Percentiles rank a stretch among this genome's conserved stretches.
phyloP scores from a whole-genome alignment of 306 rosid genomes.

The Dalbergia oliveri region DNA sequence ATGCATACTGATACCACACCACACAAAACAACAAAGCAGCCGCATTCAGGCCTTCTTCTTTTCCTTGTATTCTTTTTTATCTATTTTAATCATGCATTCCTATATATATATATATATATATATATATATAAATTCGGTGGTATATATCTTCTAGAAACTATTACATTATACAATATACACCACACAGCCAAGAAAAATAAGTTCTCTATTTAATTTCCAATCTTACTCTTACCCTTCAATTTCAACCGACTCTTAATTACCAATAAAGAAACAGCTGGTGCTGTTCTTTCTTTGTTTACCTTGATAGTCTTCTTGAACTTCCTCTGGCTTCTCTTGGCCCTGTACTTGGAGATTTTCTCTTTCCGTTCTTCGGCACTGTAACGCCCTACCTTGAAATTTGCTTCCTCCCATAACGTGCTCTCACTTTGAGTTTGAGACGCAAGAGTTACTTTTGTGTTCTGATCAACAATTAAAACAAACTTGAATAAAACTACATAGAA shows the following conservation, averaged over 20 bases:
- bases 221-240: not conserved
- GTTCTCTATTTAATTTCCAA: not conserved
- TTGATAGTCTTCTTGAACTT: slow-evolving; percentile 90
- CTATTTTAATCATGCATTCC: slow-evolving; percentile 8
- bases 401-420: slow-evolving; percentile 59
- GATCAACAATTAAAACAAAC: not conserved
- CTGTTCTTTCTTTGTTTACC: slow-evolving; percentile 46
- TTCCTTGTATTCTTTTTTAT: not conserved
- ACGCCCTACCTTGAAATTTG: slow-evolving; percentile 69
- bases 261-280: not conserved
- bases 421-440: slow-evolving; percentile 46
- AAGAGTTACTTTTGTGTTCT: slow-evolving; percentile 50
- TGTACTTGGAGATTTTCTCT: slow-evolving; percentile 79
- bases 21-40: slow-evolving; percentile 31
- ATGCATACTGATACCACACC: slow-evolving; percentile 72
- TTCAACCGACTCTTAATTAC: not conserved
- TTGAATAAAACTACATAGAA: not conserved
- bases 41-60: slow-evolving; percentile 10
- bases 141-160: not conserved
- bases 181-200: no score
- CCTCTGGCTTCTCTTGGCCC: slow-evolving; percentile 84
- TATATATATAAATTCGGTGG: not conserved
- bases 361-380: slow-evolving; percentile 83
- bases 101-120: not conserved
- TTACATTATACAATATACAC: not conserved